These are phyloP conservation scores for Solanum etuberosum DNA, from an alignment of 257 asterid species.

Conservation along the genomic window DNA sequence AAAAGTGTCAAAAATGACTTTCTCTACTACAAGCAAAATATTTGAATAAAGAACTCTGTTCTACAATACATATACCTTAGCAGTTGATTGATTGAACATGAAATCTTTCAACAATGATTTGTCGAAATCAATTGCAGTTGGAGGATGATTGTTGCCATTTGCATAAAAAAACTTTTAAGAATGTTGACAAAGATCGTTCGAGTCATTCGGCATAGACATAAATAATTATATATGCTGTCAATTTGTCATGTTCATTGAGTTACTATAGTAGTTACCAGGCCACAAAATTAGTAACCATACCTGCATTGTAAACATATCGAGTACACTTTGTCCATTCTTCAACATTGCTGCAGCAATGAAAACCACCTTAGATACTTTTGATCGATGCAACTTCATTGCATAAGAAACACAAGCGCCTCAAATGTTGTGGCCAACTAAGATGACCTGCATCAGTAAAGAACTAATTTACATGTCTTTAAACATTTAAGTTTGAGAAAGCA, in stretches of 20 bases:
- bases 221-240: background rate
- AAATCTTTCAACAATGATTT: conserved; percentile 25
- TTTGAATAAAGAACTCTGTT: background rate
- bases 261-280: background rate
- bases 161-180: conserved; percentile 43
- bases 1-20: background rate
- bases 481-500: background rate
- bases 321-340: conserved; percentile 28
- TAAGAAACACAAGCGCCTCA: conserved; percentile 43
- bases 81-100: conserved; percentile 31
- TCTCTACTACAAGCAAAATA: background rate
- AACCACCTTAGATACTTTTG: conserved; percentile 32
- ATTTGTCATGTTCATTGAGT: background rate
- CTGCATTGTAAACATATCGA: conserved; percentile 32
- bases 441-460: conserved; percentile 19
- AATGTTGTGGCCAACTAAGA: conserved; percentile 48
- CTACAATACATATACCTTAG: conserved; percentile 24
- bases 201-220: conserved; percentile 11
- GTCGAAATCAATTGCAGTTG: conserved; percentile 39
- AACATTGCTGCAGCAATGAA: conserved; percentile 53
- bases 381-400: conserved; percentile 42
- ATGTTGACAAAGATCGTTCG: conserved; percentile 17
- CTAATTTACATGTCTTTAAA: background rate
- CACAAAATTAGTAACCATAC: background rate
- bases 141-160: conserved; percentile 30